These are phyloP conservation scores for Neonectria neomacrospora DNA, from an alignment of 2,329 filamentous ascomycete genomes.

Conservation along the genomic window DNA sequence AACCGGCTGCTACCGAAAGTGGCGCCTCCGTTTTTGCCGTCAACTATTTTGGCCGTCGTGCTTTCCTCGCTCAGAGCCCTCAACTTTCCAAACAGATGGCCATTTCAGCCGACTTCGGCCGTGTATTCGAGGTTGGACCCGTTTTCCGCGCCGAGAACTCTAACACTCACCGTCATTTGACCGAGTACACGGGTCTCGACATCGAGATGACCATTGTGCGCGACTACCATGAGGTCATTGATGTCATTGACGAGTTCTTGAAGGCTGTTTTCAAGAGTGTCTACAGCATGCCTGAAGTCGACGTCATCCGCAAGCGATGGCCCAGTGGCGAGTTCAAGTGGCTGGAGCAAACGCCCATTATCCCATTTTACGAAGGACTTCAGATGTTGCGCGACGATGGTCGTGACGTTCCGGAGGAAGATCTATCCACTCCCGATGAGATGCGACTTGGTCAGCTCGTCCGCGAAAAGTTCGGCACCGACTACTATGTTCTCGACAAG, in stretches of 20 bases:
- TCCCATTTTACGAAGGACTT: slow-evolving; percentile 83
- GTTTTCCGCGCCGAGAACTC: slow-evolving; percentile 96
- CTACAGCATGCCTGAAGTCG: slow-evolving; percentile 71
- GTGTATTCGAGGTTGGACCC: slow-evolving; percentile 77
- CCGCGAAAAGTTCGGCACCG: slow-evolving; percentile 86
- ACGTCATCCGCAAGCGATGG: slow-evolving; percentile 83
- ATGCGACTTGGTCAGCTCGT: slow-evolving; percentile 86
- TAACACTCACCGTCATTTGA: slow-evolving; percentile 93
- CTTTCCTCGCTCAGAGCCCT: slow-evolving; percentile 91
- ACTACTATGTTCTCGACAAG: slow-evolving; percentile 95
- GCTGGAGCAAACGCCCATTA: slow-evolving; percentile 84
- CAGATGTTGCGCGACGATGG: slow-evolving; percentile 85
- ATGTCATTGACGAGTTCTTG: slow-evolving; percentile 81
- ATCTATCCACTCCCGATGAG: slow-evolving; percentile 86
- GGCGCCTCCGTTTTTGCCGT: slow-evolving; percentile 92
- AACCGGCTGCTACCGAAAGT: slow-evolving; percentile 90
- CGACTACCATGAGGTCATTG: slow-evolving; percentile 89
- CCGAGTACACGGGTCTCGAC: slow-evolving; percentile 93
- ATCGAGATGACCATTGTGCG: slow-evolving; percentile 91
- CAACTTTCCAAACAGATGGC: slow-evolving; percentile 94
- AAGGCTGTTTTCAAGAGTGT: slow-evolving; percentile 72
- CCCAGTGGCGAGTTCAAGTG: slow-evolving; percentile 88
- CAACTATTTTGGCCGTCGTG: slow-evolving; percentile 88
- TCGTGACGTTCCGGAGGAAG: slow-evolving; percentile 78
- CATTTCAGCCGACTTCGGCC: slow-evolving; percentile 87